phyloP scores from a whole-genome alignment of 768 basidiomycete species.

The Suillus paluster region DNA sequence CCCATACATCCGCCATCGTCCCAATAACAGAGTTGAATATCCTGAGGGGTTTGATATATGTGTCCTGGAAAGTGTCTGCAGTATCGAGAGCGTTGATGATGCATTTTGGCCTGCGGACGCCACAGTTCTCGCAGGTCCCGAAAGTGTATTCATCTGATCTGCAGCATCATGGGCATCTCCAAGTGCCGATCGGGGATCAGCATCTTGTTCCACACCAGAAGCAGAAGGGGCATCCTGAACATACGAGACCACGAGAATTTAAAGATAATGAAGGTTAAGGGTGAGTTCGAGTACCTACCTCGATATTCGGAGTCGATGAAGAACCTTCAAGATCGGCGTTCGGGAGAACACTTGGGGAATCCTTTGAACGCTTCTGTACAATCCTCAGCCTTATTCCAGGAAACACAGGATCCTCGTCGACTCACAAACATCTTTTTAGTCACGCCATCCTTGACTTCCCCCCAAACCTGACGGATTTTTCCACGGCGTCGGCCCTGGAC shows the following conservation, averaged over 20 bases:
- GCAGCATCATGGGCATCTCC: neutral
- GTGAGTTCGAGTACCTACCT: too few species aligned
- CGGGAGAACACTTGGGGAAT: too few species aligned
- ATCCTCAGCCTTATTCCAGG: too few species aligned
- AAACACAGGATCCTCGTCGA: too few species aligned
- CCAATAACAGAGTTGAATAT: neutral
- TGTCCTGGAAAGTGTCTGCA: neutral
- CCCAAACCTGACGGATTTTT: too few species aligned
- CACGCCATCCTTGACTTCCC: too few species aligned
- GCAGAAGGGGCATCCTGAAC: neutral
- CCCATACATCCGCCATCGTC: neutral
- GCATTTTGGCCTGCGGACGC: neutral
- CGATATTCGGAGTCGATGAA: too few species aligned
- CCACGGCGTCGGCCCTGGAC: too few species aligned
- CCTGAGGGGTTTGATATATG: neutral
- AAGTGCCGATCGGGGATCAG: neutral
- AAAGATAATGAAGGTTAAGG: neutral
- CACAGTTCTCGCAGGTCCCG: neutral
- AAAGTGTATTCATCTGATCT: neutral
- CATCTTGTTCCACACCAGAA: neutral
- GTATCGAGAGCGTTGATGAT: neutral
- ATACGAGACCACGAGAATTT: too few species aligned
- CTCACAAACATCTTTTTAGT: too few species aligned
- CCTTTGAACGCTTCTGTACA: too few species aligned
- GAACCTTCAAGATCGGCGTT: too few species aligned